Evolutionary conservation across 1,284 basidiomycete genomes (phyloP).

Genomic region (Sporisorium reilianum): DNA sequence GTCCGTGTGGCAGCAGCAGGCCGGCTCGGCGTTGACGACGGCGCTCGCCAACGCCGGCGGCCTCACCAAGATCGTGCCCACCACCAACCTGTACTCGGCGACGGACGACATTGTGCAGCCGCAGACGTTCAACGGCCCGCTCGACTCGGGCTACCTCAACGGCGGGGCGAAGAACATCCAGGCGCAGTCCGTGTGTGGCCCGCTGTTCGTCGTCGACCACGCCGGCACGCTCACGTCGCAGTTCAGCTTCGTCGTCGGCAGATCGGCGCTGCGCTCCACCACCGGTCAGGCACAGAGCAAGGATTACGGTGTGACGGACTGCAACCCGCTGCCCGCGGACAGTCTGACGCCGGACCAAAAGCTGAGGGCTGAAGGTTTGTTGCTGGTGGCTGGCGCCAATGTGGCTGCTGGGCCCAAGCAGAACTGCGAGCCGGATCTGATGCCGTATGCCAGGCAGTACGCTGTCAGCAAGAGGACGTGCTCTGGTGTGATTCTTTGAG

Average conservation of each 20-base stretch:
- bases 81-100: slow-evolving; percentile 41
- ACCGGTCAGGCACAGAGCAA: slow-evolving; percentile 16
- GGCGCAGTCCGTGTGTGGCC: slow-evolving; percentile 25
- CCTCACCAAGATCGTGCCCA: slow-evolving; percentile 31
- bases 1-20: slow-evolving; percentile 43
- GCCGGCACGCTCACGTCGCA: slow-evolving; percentile 28
- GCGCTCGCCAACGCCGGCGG: slow-evolving; percentile 45
- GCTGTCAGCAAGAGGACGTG: slow-evolving; percentile 39
- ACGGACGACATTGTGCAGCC: slow-evolving; percentile 45
- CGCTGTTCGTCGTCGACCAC: slow-evolving; percentile 31
- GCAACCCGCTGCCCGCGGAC: slow-evolving; percentile 28
- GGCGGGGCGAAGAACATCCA: slow-evolving; percentile 39
- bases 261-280: slow-evolving; percentile 7
- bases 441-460: slow-evolving; percentile 32
- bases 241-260: slow-evolving; percentile 35
- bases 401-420: slow-evolving; percentile 28
- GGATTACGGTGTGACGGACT: slow-evolving; percentile 26
- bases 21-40: slow-evolving; percentile 18
- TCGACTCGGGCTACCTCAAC: slow-evolving; percentile 27
- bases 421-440: slow-evolving; percentile 45
- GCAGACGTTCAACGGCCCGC: slow-evolving; percentile 11
- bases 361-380: slow-evolving; percentile 1
- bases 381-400: slow-evolving; percentile 17
- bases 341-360: slow-evolving; percentile 25
- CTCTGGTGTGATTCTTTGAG: slow-evolving; percentile 18